Evolutionary conservation across 257 asterid species (phyloP).

Genomic region (Lycium barbarum): DNA sequence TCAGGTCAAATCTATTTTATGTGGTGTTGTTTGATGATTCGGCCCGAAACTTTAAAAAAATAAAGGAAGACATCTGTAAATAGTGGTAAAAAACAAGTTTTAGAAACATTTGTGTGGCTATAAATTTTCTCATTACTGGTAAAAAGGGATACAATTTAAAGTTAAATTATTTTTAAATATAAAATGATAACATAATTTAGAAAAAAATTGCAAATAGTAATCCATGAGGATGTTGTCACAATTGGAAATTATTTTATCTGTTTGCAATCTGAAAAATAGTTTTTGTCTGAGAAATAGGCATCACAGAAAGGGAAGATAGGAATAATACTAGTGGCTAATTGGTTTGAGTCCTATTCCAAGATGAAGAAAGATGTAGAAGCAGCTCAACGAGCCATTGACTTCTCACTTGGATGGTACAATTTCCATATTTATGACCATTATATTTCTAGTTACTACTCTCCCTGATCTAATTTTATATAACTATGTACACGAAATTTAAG

Average conservation of each 20-base stretch:
- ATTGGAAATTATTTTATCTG: neutral
- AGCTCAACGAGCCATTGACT: constrained; percentile 34
- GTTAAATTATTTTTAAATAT: too few relatives aligned
- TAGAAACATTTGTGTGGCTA: too few relatives aligned
- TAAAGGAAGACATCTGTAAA: too few relatives aligned
- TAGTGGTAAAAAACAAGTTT: too few relatives aligned
- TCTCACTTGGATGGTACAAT: constrained; percentile 43
- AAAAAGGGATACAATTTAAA: too few relatives aligned
- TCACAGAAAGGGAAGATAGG: constrained; percentile 27
- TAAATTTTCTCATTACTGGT: too few relatives aligned
- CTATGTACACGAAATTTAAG: too few relatives aligned
- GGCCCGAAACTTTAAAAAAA: neutral
- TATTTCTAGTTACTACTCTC: neutral
- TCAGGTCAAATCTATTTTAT: neutral
- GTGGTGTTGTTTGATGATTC: neutral
- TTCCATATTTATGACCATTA: neutral
- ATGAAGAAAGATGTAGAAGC: neutral
- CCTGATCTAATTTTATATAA: too few relatives aligned
- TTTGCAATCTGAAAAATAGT: neutral
- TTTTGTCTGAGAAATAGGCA: neutral
- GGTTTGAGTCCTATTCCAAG: constrained; percentile 30
- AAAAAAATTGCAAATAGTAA: too few relatives aligned
- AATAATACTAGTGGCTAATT: constrained; percentile 23
- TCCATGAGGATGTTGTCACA: neutral
- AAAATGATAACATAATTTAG: too few relatives aligned